A percentile compares a stretch with the other conserved stretches of the same genome.
These are phyloP conservation scores for Pezicula neosporulosa DNA, from an alignment of 2,329 filamentous ascomycete genomes.

Conservation along the genomic window DNA sequence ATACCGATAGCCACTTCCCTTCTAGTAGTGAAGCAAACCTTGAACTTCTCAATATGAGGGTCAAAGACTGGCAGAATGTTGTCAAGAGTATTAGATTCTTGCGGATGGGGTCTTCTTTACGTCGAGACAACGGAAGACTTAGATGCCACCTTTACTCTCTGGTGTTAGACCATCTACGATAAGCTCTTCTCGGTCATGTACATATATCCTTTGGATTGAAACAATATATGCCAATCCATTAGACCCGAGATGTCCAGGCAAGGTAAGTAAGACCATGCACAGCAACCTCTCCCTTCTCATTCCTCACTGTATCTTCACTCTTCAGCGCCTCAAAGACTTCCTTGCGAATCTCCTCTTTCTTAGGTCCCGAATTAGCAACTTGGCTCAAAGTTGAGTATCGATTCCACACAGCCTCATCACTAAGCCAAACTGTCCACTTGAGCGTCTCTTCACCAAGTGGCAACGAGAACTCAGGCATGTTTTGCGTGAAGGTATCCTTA, in stretches of 20 bases:
- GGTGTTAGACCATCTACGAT: too few species aligned
- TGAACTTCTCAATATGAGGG: slow-evolving; percentile 8
- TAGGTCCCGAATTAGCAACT: slow-evolving; percentile 52
- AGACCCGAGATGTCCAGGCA: slow-evolving; percentile 54
- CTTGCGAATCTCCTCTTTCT: slow-evolving; percentile 43
- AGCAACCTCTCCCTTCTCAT: slow-evolving; percentile 58
- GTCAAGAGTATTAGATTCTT: too few species aligned
- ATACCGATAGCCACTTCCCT: too few species aligned
- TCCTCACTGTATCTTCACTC: slow-evolving; percentile 49
- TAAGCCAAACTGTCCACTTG: slow-evolving; percentile 55
- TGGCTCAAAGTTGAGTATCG: slow-evolving; percentile 66
- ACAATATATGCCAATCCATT: slow-evolving; percentile 10
- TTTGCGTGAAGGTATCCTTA: slow-evolving; percentile 34
- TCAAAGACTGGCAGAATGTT: too few species aligned
- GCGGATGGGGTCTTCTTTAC: too few species aligned
- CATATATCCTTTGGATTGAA: slow-evolving; percentile 17
- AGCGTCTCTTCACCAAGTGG: slow-evolving; percentile 56
- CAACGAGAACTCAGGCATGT: slow-evolving; percentile 51
- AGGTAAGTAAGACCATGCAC: slow-evolving; percentile 62
- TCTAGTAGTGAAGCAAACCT: background rate
- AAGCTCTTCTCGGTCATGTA: slow-evolving; percentile 30
- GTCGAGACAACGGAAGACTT: slow-evolving; percentile 1
- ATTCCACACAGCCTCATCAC: slow-evolving; percentile 58
- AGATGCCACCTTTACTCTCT: background rate
- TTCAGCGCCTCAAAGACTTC: slow-evolving; percentile 52